These are phyloP conservation scores for Lactuca sativa DNA, from an alignment of 129 eudicot genomes.

Conservation along the genomic window DNA sequence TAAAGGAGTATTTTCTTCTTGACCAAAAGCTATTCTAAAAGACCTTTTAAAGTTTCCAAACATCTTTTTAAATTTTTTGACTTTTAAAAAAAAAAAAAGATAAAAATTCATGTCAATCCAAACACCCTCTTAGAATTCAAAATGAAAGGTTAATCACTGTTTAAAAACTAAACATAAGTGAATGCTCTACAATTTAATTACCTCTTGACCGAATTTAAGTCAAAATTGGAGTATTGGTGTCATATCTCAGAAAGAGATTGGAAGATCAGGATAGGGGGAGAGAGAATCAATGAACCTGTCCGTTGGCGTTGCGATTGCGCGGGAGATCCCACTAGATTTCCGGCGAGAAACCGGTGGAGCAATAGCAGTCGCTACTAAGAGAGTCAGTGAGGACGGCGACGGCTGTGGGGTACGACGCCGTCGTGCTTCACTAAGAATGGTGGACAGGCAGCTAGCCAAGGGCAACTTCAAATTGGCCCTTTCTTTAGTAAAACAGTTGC, in stretches of 20 bases:
- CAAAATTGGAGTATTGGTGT: too few species aligned
- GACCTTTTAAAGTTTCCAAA: too few species aligned
- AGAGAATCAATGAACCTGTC: conserved; percentile 10
- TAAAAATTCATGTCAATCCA: too few species aligned
- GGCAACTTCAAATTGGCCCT: conserved; percentile 57
- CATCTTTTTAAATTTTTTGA: too few species aligned
- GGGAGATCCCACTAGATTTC: background rate
- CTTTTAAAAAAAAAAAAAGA: too few species aligned
- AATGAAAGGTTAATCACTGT: too few species aligned
- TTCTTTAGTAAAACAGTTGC: conserved; percentile 50
- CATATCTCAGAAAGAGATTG: background rate
- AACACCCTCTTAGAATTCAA: too few species aligned
- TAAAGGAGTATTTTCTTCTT: too few species aligned
- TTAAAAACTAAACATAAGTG: too few species aligned
- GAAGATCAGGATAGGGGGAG: background rate
- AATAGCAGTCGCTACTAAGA: conserved; percentile 9
- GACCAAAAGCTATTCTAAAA: too few species aligned
- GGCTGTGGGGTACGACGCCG: conserved; percentile 43
- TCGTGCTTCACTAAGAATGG: conserved; percentile 45
- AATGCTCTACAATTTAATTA: too few species aligned
- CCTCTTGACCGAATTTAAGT: too few species aligned
- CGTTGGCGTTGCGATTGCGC: conserved; percentile 7
- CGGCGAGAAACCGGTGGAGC: conserved; percentile 21
- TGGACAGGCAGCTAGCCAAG: conserved; percentile 60
- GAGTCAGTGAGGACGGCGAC: conserved; percentile 6